Evolutionary conservation across 805 yeast genomes (phyloP).

Genomic region (Sporopachydermia lactativora): DNA sequence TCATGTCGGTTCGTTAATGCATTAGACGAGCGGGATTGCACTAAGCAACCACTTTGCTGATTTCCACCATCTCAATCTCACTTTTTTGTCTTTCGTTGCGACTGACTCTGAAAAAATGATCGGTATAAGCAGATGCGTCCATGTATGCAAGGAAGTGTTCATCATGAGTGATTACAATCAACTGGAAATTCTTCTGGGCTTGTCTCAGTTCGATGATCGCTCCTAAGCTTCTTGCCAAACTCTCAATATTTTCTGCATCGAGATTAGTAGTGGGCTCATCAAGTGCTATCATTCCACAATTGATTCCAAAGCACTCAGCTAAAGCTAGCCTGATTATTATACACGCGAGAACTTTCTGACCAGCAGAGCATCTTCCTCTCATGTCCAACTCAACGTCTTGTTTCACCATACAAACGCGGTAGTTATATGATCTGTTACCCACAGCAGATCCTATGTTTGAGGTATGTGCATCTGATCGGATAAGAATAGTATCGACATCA

Average conservation of each 20-base stretch:
- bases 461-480: slow-evolving; percentile 61
- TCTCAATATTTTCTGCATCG: slow-evolving; percentile 78
- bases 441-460: slow-evolving; percentile 22
- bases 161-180: slow-evolving; percentile 93
- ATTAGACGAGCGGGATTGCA: too few species aligned
- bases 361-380: slow-evolving; percentile 98
- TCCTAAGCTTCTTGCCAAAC: slow-evolving; percentile 70
- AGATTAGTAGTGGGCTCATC: slow-evolving; percentile 98
- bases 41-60: slow-evolving; percentile 19
- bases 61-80: slow-evolving; percentile 45
- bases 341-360: slow-evolving; percentile 89
- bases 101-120: slow-evolving; percentile 69
- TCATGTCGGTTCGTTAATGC: too few species aligned
- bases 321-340: slow-evolving; percentile 82
- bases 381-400: slow-evolving; percentile 86
- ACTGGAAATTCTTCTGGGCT: slow-evolving; percentile 77
- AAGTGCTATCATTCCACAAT: slow-evolving; percentile 89
- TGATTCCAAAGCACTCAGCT: slow-evolving; percentile 90
- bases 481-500: slow-evolving; percentile 83
- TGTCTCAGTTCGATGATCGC: slow-evolving; percentile 62
- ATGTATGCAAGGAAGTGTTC: slow-evolving; percentile 77
- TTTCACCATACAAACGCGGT: slow-evolving; percentile 90
- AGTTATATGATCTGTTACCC: slow-evolving; percentile 63
- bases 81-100: slow-evolving; percentile 77
- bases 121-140: slow-evolving; percentile 76